Evolutionary conservation across 805 yeast species (phyloP).

Genomic region (Kluyveromyces dobzhanskii): DNA sequence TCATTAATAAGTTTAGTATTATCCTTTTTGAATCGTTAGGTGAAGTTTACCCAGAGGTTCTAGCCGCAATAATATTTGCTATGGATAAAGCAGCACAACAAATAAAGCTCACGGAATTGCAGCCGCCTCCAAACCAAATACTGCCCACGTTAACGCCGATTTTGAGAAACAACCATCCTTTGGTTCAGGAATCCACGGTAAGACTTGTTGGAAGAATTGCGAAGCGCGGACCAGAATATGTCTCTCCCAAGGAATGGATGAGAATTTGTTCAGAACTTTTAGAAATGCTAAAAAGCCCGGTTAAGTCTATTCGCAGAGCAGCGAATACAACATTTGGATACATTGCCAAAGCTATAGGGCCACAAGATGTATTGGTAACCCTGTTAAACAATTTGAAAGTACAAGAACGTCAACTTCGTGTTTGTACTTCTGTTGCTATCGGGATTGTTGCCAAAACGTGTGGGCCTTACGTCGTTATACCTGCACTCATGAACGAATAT

Average conservation of each 20-base stretch:
- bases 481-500: constrained; percentile 93
- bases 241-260: constrained; percentile 96
- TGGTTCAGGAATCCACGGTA: constrained; percentile 80
- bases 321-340: constrained; percentile 89
- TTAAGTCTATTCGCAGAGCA: constrained; percentile 66
- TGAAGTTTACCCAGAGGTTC: constrained; percentile 88
- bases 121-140: constrained; percentile 77
- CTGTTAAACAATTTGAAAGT: constrained; percentile 76
- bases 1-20: constrained; percentile 60
- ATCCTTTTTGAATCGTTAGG: constrained; percentile 87
- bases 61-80: constrained; percentile 78
- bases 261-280: constrained; percentile 83
- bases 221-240: constrained; percentile 65
- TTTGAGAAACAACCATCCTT: constrained; percentile 78
- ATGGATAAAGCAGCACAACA: constrained; percentile 52
- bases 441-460: constrained; percentile 94
- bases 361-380: constrained; percentile 85
- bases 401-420: constrained; percentile 93
- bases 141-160: constrained; percentile 89
- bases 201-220: constrained; percentile 78
- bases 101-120: constrained; percentile 50
- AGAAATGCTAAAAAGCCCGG: constrained; percentile 78
- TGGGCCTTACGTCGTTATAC: constrained; percentile 85
- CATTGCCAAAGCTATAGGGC: constrained; percentile 89
- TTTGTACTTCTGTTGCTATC: constrained; percentile 95